These are phyloP conservation scores for Marchantia polymorpha DNA, from an alignment of 225 moss, liverwort and hornwort genomes.

Conservation along the genomic window DNA sequence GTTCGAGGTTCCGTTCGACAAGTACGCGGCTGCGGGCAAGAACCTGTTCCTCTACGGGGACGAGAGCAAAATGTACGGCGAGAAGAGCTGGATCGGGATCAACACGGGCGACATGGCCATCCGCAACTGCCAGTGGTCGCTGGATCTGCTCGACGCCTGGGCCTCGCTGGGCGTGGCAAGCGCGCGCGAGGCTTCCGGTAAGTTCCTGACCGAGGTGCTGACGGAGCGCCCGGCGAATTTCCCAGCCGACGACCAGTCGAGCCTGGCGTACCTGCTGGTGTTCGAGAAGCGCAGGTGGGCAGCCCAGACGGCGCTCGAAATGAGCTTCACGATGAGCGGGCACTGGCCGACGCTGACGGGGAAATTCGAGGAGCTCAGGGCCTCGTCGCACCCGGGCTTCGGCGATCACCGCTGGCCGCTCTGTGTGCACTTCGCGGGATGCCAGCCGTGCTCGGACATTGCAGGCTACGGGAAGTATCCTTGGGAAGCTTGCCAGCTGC, in stretches of 20 bases:
- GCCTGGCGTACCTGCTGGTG: slow-evolving; percentile 58
- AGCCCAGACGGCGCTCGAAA: slow-evolving; percentile 48
- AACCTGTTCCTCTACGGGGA: slow-evolving; percentile 67
- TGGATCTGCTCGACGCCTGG: slow-evolving; percentile 59
- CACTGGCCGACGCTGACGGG: slow-evolving; percentile 59
- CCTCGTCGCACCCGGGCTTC: slow-evolving; percentile 47
- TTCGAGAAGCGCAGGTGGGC: slow-evolving; percentile 52
- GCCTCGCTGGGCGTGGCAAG: slow-evolving; percentile 54
- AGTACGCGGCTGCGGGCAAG: slow-evolving; percentile 31
- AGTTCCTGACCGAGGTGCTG: slow-evolving; percentile 45
- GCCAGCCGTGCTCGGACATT: slow-evolving; percentile 55
- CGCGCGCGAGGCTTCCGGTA: slow-evolving; percentile 41
- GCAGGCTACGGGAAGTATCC: slow-evolving; percentile 17
- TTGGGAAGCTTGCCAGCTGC: slow-evolving; percentile 13
- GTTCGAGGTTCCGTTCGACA: slow-evolving; percentile 54
- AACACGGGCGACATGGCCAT: slow-evolving; percentile 58
- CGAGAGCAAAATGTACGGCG: slow-evolving; percentile 47
- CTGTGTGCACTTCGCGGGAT: slow-evolving; percentile 71
- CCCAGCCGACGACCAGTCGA: slow-evolving; percentile 62
- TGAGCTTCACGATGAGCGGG: slow-evolving; percentile 54
- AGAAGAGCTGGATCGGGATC: slow-evolving; percentile 58
- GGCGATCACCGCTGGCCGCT: slow-evolving; percentile 64
- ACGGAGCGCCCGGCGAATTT: slow-evolving; percentile 44
- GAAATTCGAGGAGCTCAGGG: slow-evolving; percentile 57
- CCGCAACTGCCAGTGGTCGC: slow-evolving; percentile 77